A percentile compares a stretch with the other conserved stretches of the same genome.
phyloP scores from a whole-genome alignment of 495 filamentous ascomycete genomes.

The Neurospora tetrasperma region DNA sequence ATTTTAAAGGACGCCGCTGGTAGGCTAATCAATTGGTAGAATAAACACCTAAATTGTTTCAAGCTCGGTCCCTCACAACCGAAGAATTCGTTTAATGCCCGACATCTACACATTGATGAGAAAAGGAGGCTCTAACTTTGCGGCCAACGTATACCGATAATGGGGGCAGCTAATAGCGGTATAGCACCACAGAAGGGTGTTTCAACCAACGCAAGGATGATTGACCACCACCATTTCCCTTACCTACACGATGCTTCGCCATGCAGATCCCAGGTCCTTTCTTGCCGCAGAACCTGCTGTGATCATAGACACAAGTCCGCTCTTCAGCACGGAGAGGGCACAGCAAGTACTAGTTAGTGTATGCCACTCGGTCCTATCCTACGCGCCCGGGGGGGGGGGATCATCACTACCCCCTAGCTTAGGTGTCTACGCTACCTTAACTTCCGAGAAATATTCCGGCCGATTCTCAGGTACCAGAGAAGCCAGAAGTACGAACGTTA shows the following conservation, averaged over 20 bases:
- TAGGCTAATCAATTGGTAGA: neutral
- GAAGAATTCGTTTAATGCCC: conserved; percentile 53
- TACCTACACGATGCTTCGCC: neutral
- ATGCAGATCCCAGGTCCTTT: neutral
- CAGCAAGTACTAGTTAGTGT: neutral
- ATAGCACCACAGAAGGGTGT: neutral
- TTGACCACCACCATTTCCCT: neutral
- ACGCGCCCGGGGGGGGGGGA: neutral
- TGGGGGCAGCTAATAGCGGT: neutral
- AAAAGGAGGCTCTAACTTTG: neutral
- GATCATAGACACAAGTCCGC: neutral
- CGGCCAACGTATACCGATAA: neutral
- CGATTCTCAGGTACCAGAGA: neutral
- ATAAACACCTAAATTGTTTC: neutral
- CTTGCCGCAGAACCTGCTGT: neutral
- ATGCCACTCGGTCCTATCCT: neutral
- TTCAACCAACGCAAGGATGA: neutral
- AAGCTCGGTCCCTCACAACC: conserved; percentile 47
- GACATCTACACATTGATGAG: neutral
- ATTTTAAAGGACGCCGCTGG: neutral
- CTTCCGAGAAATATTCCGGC: neutral
- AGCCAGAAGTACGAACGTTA: neutral
- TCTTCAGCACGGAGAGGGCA: neutral
- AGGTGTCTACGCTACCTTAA: neutral
- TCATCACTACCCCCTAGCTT: neutral